Base-by-base conservation (phyloP, 371 early-diverging fungal species). In the Polyrhizophydium stewartii region DNA sequence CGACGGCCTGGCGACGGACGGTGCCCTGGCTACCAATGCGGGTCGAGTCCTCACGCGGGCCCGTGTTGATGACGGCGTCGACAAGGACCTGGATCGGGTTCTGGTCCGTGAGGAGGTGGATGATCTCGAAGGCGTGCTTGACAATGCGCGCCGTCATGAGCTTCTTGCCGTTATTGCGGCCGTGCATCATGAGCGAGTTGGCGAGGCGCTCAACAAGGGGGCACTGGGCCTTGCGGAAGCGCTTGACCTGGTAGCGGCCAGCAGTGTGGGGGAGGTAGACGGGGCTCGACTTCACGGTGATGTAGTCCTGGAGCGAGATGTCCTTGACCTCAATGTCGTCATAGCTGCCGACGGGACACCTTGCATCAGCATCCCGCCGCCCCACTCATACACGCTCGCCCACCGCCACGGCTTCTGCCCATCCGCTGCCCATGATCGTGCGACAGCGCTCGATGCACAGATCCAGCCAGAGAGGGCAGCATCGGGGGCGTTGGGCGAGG, bases 151-250 rank as follows among this genome's bases (percentile, higher is more conserved):
- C 91, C 73, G 99, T 97, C 92, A 99, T 90, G 68, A 96, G 85
- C 89, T 99, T 99, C 92, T 99, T 99, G 72, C 99, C 99, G 89
- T 96, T 98, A 93, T 99, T 99, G 79, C 99, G 97, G 71, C 99
- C 99, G 88, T 97, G 94, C 94, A 98, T 98, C 99, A 99, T 99
- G 67, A 99, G 86, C 64, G 96, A 93, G 91, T 97, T 97, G 84
- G 96, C 94, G 72, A 99, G 89, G 83, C 99, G 93, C 89, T 99
- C 99, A 64, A 97, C 96, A 66, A 99, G 91, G 66, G 99, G 99
- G 87, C 99, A 98, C 90, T 92, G 95, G 67, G 95, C 96, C 90
- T 98, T 98, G 77, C 97, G 88, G 91, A 98, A 98, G 75, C 94
- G 85, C 88, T 94, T 95, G 79, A 88, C 80, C 76, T 96, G 94